Base-by-base conservation (phyloP, 116 monocot species). In the Cymodocea nodosa region DNA sequence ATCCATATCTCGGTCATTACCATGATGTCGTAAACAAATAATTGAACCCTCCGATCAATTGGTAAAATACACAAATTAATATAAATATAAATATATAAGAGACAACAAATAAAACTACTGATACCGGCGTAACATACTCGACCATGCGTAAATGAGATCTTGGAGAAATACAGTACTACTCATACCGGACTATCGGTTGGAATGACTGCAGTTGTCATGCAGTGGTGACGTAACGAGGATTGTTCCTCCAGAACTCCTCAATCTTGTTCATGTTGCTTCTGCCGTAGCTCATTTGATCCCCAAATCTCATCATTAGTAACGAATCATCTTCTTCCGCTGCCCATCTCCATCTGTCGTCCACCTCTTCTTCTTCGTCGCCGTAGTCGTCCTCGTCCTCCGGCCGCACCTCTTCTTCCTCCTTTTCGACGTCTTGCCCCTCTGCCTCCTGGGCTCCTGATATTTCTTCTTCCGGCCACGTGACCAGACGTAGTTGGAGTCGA, bases 161-260 rank as follows among this genome's bases (percentile, higher is more conserved):
- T n/a, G n/a, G n/a, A n/a, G n/a, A n/a, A n/a, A n/a, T n/a, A n/a
- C n/a, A n/a, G n/a, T n/a, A n/a, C n/a, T n/a, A n/a, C n/a, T n/a
- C n/a, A n/a, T n/a, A n/a, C n/a, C n/a, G n/a, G n/a, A n/a, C n/a
- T n/a, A n/a, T n/a, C n/a, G n/a, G n/a, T n/a, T n/a, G n/a, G n/a
- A 35, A 61, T 37, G 61, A 61, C 36, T 30, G 30, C 36, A 35
- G 15, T 52, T 2, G 35, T 79, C 67, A 81, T 66, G 76, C 78
- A n/a, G 77, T 79, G 51, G 82, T 82, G n/a, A 75, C 68, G 49
- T 73, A 76, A 18, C 77, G 75, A 68, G 78, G 72, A 72, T 36
- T 61, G 9, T 61, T 61, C 35, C 53, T 72, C 79, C 76, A 75
- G 73, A 86, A 76, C 35, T 16, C 70, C 52, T 19, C n/a, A 22